Base-by-base conservation (phyloP, 352 stramenopile genomes). In the Proteromonas lacertae region DNA sequence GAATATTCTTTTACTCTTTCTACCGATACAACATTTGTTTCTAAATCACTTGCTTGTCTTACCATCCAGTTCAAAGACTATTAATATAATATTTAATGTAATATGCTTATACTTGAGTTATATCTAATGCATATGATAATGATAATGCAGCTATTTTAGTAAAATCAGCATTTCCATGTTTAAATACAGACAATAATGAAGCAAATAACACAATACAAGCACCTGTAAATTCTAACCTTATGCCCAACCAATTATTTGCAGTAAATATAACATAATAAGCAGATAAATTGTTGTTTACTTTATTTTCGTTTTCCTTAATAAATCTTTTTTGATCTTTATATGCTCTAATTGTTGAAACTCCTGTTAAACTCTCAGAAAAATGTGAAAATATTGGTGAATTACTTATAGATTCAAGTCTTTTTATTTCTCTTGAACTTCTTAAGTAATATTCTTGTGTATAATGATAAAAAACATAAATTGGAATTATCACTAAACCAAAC, bases 51-150 rank as follows among this genome's bases (percentile, higher is more conserved):
- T 13, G 66, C 66, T 58, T 68, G 84, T 30, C 76, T 64, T 24
- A 92, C 73, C 28, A 72, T 74, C 76, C 76, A 92, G 45, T 88
- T 89, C 3, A 96, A 57, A 14, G 68, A 45, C 24, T n/a, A n/a
- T n/a, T n/a, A n/a, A n/a, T n/a, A n/a, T n/a, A n/a, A n/a, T n/a
- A n/a, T n/a, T n/a, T n/a, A n/a, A n/a, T n/a, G n/a, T n/a, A n/a
- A n/a, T n/a, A n/a, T n/a, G n/a, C n/a, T n/a, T n/a, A n/a, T n/a
- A n/a, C n/a, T n/a, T 64, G 62, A 4, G 75, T 91, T 26, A 91
- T 64, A 25, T 47, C 62, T 12, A 90, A 50, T 19, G 80, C 74
- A 52, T 90, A 93, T 24, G 64, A 80, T 7, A 95, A 60, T 33
- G 75, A 50, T n/a, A 94, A 48, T 2, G 75, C 83, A 25, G 66